Base-by-base conservation (phyloP, 225 moss, liverwort and hornwort species). In the Pseudisothecium myosuroides region DNA sequence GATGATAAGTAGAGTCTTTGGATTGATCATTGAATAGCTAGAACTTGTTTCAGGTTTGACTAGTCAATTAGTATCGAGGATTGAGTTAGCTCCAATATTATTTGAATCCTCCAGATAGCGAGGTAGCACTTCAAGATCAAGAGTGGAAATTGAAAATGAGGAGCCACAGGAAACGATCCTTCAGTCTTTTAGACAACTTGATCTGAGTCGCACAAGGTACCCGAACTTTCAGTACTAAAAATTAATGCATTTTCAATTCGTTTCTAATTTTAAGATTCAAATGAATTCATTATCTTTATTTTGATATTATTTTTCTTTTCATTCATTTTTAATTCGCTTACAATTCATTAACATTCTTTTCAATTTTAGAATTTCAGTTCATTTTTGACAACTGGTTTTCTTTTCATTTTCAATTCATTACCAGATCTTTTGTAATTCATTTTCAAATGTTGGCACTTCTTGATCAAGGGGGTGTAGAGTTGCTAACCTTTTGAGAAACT, bases 401-500 rank as follows among this genome's bases (percentile, higher is more conserved):
- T 37, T 3, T 37, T 27, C 5, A 18, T 47, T 27, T 49, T 50
- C 12, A 7, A n/a, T 54, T 78, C 32, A 87, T 41, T 34, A 65
- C 8, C 55, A 41, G 23, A 29, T 55, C 18, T 52, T 6, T 31
- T 55, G 24, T 17, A 50, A 5, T 24, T 24, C 65, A 41, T 41
- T 55, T 54, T 55, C 55, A 56, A 60, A n/a, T 8, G 41, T 27
- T 34, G 60, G 34, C 63, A 82, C 41, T 88, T 54, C 41, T 36
- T 61, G 60, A 47, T 80, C 87, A 65, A 77, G 28, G 26, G 72
- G 50, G 50, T 49, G 39, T 27, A 41, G n/a, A 83, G 58, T 55
- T 87, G 73, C 81, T 84, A 76, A 94, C 94, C 92, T 94, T 87
- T 88, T 92, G 55, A 94, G 93, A 86, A 88, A 75, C 82, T 89